These are phyloP conservation scores for Candida xyloterini DNA, from an alignment of 805 yeast species.

Conservation along the genomic window DNA sequence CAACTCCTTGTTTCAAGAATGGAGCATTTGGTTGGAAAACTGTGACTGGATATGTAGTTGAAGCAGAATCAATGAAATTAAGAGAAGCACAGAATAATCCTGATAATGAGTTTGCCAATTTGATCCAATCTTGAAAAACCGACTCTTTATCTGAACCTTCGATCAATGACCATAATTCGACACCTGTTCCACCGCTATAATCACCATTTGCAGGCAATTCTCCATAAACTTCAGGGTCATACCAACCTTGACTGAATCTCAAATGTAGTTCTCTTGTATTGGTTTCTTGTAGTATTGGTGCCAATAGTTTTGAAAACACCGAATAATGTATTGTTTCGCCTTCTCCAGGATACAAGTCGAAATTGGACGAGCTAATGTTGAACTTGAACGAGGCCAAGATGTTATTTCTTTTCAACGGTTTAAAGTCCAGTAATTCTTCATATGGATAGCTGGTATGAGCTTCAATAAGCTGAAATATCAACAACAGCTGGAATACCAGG, in stretches of 20 bases:
- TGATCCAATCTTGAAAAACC: conserved; percentile 67
- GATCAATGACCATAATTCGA: conserved; percentile 85
- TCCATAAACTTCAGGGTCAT: conserved; percentile 92
- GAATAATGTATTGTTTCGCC: conserved; percentile 46
- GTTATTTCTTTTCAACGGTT: conserved; percentile 72
- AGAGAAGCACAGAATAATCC: conserved; percentile 95
- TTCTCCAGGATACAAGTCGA: conserved; percentile 22
- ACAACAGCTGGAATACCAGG: background rate
- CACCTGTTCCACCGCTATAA: conserved; percentile 89
- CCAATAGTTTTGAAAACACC: conserved; percentile 76
- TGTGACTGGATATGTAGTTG: conserved; percentile 65
- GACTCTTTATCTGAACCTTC: conserved; percentile 55
- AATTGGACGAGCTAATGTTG: conserved; percentile 51
- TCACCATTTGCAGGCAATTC: conserved; percentile 68
- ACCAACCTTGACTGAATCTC: conserved; percentile 90
- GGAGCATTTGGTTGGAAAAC: conserved; percentile 33
- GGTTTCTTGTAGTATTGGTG: conserved; percentile 68
- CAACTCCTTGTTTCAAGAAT: conserved; percentile 19
- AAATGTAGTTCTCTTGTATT: conserved; percentile 74
- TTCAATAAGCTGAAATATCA: conserved; percentile 2
- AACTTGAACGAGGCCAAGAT: conserved; percentile 71
- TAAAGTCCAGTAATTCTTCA: conserved; percentile 57
- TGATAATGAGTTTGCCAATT: conserved; percentile 69
- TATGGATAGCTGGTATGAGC: conserved; percentile 40
- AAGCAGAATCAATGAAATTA: conserved; percentile 77